Conservation (phyloP, 805 yeast species). For the Yarrowia osloensis region DNA sequence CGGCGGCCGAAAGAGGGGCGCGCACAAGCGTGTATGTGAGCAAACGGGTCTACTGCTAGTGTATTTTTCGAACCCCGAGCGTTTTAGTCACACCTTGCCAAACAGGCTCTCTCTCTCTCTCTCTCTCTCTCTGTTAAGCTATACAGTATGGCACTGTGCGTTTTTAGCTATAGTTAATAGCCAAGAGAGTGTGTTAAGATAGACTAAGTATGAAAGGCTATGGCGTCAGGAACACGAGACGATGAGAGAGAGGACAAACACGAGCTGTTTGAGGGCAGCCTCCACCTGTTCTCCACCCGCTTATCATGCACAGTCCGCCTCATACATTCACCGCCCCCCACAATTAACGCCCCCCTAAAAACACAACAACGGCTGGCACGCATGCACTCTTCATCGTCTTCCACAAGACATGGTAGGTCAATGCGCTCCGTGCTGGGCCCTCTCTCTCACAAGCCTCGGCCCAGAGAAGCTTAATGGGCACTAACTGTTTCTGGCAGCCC, state of each 20-base stretch:
- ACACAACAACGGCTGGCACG: background rate
- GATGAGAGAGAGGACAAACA: too few relatives aligned
- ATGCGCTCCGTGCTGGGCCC: background rate
- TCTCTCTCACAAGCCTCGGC: conserved; percentile 7
- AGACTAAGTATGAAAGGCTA: background rate
- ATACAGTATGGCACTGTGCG: background rate
- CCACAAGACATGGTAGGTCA: conserved; percentile 2
- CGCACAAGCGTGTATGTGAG: background rate
- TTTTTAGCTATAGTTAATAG: background rate
- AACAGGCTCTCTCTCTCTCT: background rate
- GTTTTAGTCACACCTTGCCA: background rate
- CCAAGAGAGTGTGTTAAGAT: background rate
- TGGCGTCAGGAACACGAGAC: background rate
- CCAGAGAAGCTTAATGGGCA: conserved; percentile 5
- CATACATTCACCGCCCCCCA: too few relatives aligned
- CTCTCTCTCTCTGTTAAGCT: too few relatives aligned
- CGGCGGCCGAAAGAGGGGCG: background rate
- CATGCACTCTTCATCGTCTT: conserved; percentile 2
- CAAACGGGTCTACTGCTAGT: background rate
- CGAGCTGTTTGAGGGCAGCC: too few relatives aligned
- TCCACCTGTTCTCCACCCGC: too few relatives aligned
- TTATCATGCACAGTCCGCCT: background rate
- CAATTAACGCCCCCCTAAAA: too few relatives aligned
- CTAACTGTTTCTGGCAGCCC: conserved; percentile 8
- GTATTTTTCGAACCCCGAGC: background rate